A percentile compares a stretch with the other conserved stretches of the same genome.
phyloP scores from a whole-genome alignment of 352 stramenopile genomes.

The Elongisporangium prolatum region DNA sequence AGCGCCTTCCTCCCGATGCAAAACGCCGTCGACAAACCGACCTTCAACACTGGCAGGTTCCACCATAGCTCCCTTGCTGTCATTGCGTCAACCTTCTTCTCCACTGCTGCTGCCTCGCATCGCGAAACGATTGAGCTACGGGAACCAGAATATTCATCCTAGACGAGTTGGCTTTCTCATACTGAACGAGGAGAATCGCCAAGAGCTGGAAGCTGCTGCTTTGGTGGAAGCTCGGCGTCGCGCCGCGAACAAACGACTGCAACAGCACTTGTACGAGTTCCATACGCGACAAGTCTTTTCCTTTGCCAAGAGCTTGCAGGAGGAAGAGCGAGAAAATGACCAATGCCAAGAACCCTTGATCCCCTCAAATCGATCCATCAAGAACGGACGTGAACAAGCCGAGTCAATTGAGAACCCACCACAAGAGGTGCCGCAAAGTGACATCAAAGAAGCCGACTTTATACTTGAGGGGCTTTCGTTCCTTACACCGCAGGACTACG shows the following conservation, averaged over 20 bases:
- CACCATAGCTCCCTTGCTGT: not conserved
- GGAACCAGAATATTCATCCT: not conserved
- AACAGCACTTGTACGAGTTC: conserved; percentile 56
- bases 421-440: not conserved
- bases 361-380: not conserved
- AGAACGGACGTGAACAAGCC: not conserved
- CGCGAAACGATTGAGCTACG: not conserved
- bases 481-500: conserved; percentile 22
- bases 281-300: conserved; percentile 59
- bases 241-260: conserved; percentile 29
- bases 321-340: conserved; percentile 4
- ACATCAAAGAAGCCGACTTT: conserved; percentile 14
- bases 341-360: not conserved
- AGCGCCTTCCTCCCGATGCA: not conserved
- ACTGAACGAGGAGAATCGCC: not conserved
- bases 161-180: not conserved
- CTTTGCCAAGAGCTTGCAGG: conserved; percentile 15
- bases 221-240: not conserved
- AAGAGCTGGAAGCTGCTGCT: not conserved
- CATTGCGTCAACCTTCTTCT: no score
- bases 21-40: not conserved
- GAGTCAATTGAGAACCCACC: not conserved
- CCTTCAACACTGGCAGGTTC: not conserved
- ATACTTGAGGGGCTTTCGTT: conserved; percentile 25
- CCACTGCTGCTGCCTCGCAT: not conserved